These are phyloP conservation scores for Hemileccinum impolitum DNA, from an alignment of 768 basidiomycete genomes.

Conservation along the genomic window DNA sequence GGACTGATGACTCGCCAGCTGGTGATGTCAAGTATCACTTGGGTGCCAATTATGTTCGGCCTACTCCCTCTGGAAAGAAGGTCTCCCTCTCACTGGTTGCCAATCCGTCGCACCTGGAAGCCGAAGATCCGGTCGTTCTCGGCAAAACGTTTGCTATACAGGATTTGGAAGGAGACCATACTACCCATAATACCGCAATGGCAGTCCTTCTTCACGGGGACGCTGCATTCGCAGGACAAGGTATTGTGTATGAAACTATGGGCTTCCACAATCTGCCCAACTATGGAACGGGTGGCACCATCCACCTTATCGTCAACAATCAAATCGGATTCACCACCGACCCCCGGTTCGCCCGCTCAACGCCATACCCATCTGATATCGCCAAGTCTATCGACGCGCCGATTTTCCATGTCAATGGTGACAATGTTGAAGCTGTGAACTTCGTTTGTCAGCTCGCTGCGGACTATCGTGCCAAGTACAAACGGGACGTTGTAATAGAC, in stretches of 20 bases:
- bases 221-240: slow-evolving; percentile 97
- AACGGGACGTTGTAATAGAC: slow-evolving; percentile 98
- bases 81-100: slow-evolving; percentile 96
- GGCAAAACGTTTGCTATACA: slow-evolving; percentile 98
- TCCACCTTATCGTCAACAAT: slow-evolving; percentile 98
- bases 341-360: slow-evolving; percentile 95
- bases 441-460: slow-evolving; percentile 98
- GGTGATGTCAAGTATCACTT: slow-evolving; percentile 99
- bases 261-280: slow-evolving; percentile 93
- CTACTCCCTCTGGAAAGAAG: slow-evolving; percentile 97
- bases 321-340: slow-evolving; percentile 99
- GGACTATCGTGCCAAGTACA: slow-evolving; percentile 97
- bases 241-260: slow-evolving; percentile 99
- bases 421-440: slow-evolving; percentile 97
- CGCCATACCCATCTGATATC: slow-evolving; percentile 96
- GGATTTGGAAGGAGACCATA: slow-evolving; percentile 87
- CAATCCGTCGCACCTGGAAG: slow-evolving; percentile 97
- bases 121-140: slow-evolving; percentile 96
- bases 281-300: slow-evolving; percentile 97
- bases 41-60: slow-evolving; percentile 97
- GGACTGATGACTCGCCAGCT: slow-evolving; percentile 72
- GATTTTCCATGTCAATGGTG: slow-evolving; percentile 99
- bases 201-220: slow-evolving; percentile 95
- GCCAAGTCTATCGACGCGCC: slow-evolving; percentile 98
- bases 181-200: slow-evolving; percentile 82